Conservation (phyloP, 495 filamentous ascomycete genomes). For the Neurospora sublineolata region DNA sequence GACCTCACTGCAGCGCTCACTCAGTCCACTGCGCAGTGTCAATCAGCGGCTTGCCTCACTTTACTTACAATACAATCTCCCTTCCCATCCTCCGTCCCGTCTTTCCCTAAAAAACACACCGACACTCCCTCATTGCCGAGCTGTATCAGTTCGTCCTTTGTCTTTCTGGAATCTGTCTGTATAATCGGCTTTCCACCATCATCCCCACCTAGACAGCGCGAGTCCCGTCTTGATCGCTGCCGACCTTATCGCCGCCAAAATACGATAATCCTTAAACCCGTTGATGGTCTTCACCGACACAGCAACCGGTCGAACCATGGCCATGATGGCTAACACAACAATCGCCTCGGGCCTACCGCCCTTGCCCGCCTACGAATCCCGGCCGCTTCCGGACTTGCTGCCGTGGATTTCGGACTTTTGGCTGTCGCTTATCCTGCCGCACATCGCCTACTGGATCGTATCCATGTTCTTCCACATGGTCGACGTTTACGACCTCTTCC, state of each 20-base stretch:
- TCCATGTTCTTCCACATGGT: conserved; percentile 82
- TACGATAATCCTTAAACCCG: background rate
- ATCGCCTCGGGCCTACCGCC: conserved; percentile 51
- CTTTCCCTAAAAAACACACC: background rate
- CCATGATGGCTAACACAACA: conserved; percentile 36
- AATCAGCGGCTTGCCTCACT: background rate
- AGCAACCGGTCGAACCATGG: conserved; percentile 10
- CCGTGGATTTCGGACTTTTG: conserved; percentile 71
- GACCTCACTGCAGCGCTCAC: background rate
- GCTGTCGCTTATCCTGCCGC: conserved; percentile 60
- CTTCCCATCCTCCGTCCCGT: background rate
- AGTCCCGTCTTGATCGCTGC: background rate
- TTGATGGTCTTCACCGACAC: background rate
- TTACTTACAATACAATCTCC: background rate
- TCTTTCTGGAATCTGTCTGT: background rate
- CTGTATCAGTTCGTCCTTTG: background rate
- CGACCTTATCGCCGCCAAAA: background rate
- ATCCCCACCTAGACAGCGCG: background rate
- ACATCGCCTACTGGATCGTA: conserved; percentile 77
- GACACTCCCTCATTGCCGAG: background rate
- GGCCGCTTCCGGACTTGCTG: conserved; percentile 56
- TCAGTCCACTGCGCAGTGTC: background rate
- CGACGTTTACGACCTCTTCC: conserved; percentile 70
- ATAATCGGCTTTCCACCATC: background rate
- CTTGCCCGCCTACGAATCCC: conserved; percentile 60